Evolutionary conservation across 768 basidiomycete species (phyloP), one percentile per base, ranked within the genome.

Genomic region (Dacryopinax primogenitus): DNA sequence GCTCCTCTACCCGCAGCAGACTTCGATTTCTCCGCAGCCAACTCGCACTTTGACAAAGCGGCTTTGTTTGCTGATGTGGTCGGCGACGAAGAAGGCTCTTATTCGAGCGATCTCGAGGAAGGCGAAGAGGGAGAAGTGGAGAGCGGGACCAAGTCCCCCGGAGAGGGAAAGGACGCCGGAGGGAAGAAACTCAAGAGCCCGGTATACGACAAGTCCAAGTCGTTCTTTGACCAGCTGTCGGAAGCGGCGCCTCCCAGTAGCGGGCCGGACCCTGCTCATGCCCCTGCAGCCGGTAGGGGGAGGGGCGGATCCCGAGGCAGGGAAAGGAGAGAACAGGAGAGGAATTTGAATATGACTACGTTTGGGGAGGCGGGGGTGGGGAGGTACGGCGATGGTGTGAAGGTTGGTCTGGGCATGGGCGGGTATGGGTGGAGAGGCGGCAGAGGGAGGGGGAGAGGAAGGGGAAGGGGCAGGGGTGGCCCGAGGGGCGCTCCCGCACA

Each of bases 331-430:
- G 89, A 92, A 69, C 90, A 91, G 70, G 90, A 92, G 72, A 76
- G 90, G 66, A 88, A 90, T 74, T 84, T 82, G 74, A 92, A 92
- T 70, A 84, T 92, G 9, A 86, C 87, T 33, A 92, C 90, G 7
- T 92, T 92, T 78, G 90, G 90, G 1, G 90, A 92, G 72, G 51
- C 51, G 13, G 32, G 21, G 26, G 51, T 58, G 30, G 26, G 51
- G 26, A 9, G 51, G 13, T 58, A 58, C 18, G 51, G 51, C 26
- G 21, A 58, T 58, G 51, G 51, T 3, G 51, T 58, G 13, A 3
- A 28, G 51, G 32, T 30, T 23, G 51, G 51, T 30, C 26, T 58
- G 26, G 51, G 51, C n/a, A n/a, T n/a, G 51, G 51, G 51, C 4
- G 11, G 26, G 11, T 13, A 30, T 13, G 26, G 51, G 11, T 58